Base-by-base conservation (phyloP, 148 eudicot species). In the Euryodendron excelsum region DNA sequence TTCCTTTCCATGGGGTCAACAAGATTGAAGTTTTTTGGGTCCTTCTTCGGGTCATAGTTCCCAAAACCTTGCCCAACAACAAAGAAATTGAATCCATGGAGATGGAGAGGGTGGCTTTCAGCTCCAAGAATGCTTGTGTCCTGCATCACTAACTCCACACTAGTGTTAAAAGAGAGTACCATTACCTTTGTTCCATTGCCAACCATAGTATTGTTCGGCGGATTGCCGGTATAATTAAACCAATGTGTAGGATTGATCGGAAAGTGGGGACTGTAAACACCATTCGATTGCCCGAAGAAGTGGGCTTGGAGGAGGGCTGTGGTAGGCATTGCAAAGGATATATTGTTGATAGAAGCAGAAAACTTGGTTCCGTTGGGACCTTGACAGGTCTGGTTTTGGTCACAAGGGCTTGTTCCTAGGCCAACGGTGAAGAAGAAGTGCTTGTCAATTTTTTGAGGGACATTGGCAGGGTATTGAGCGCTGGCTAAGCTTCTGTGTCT, bases 1-100 rank as follows among this genome's bases (percentile, higher is more conserved):
- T 67, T 67, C 44, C 71, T 67, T 37, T 67, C 71, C 33, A 67
- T 37, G 13, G 71, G 71, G 71, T 74, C 77, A 34, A 74, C 48
- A 52, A 74, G 77, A 36, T 74, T 74, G 77, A 74, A 74, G 14
- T 56, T 74, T 34, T 36, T 60, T 8, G 77, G 77, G 63, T 74
- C 77, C 15, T 74, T 36, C 4, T 74, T 74, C 30, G 39, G 77
- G 33, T 74, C 65, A 31, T 53, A 74, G 66, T 74, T 74, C 31
- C 77, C 77, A 21, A 74, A 74, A 10, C 77, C 77, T 74, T 74
- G 77, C 20, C 77, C 77, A 31, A 74, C 77, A 36, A 74, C 77
- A 36, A 74, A 74, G 58, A 74, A 74, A 39, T 74, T 74, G 77
- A 56, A 56, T 27, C 77, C 77, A 39, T 67, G 71, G 71, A 79